Evolutionary conservation across 2,329 filamentous ascomycete species (phyloP), one percentile per base, ranked within the genome.

Genomic region (Stemphylium beticola): DNA sequence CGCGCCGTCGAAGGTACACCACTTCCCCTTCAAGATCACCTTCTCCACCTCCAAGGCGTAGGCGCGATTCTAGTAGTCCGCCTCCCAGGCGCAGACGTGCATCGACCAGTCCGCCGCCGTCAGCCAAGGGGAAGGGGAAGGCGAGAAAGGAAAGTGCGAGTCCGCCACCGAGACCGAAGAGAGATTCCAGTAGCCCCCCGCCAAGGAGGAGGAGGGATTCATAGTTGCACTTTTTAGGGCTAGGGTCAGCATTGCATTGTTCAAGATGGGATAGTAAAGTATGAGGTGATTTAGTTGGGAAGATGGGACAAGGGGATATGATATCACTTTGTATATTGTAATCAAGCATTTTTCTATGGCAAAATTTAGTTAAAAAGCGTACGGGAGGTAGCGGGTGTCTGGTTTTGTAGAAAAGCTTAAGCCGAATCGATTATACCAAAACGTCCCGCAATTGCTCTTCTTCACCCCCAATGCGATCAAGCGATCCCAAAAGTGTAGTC

Each of bases 191-290:
- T 22, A 55, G 46, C 33, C 40, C 52, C 1, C 47, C 52, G 8
- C 37, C 47, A 6, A 44, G 52, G 29, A 51, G 47, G 29, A 51
- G 47, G 24, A 45, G 47, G 47, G 48, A 44, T 14, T 50, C n/a
- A n/a, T n/a, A 22, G 10, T 39, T 11, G 11, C 2, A 10, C 12
- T 22, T 9, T 11, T 5, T 3, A 36, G 2, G 15, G 15, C 22
- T 24, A 24, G 6, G 6, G 22, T 24, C 22, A 7, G 22, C 22
- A 24, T 4, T 24, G 22, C 22, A 24, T 24, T 24, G 6, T 24
- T 24, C 6, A 24, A 24, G 22, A 24, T 7, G 22, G 22, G 22
- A 24, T 24, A 24, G 22, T 24, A 24, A 24, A 24, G 36, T 24
- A 32, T 34, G 10, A 18, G 3, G 15, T 29, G 24, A 17, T 33